Percentiles rank a stretch among this genome's conserved stretches.
phyloP scores from a whole-genome alignment of 352 stramenopile genomes.

The Phytophthora fragariae region DNA sequence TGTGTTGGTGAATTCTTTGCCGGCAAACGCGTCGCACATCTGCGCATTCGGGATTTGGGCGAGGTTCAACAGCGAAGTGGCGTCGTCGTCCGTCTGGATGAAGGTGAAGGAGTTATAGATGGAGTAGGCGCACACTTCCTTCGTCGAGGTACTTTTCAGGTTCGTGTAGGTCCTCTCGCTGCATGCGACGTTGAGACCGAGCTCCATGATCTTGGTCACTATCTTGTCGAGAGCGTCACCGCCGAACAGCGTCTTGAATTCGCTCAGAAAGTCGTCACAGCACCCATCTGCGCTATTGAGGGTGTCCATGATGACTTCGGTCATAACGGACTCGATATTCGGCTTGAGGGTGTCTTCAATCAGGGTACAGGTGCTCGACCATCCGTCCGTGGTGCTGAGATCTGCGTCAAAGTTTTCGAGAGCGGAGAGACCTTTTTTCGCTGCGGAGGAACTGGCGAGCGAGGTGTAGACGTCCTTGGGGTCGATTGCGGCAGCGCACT shows the following conservation, averaged over 20 bases:
- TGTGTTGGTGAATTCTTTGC: conserved; percentile 51
- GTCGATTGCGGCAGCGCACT: conserved; percentile 48
- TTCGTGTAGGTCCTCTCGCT: conserved; percentile 48
- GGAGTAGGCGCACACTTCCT: conserved; percentile 49
- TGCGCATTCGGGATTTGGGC: conserved; percentile 55
- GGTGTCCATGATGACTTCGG: conserved; percentile 41
- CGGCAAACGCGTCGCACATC: conserved; percentile 54
- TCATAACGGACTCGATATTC: conserved; percentile 35
- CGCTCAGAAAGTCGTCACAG: conserved; percentile 48
- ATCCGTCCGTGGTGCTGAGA: conserved; percentile 7
- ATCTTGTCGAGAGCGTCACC: conserved; percentile 40
- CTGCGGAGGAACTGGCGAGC: conserved; percentile 15
- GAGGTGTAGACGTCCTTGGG: conserved; percentile 28
- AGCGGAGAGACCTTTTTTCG: conserved; percentile 35
- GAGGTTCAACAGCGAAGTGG: conserved; percentile 11
- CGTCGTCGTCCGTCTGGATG: neutral
- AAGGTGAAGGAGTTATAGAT: conserved; percentile 38
- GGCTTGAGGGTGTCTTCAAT: conserved; percentile 43
- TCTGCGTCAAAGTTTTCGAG: conserved; percentile 19
- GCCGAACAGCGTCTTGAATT: conserved; percentile 48
- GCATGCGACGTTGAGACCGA: conserved; percentile 42
- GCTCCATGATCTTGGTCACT: conserved; percentile 33
- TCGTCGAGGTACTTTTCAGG: conserved; percentile 23
- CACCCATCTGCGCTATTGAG: conserved; percentile 34
- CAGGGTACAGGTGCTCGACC: conserved; percentile 34